These are phyloP conservation scores for Babjeviella inositovora DNA, from an alignment of 805 yeast species.

Conservation along the genomic window DNA sequence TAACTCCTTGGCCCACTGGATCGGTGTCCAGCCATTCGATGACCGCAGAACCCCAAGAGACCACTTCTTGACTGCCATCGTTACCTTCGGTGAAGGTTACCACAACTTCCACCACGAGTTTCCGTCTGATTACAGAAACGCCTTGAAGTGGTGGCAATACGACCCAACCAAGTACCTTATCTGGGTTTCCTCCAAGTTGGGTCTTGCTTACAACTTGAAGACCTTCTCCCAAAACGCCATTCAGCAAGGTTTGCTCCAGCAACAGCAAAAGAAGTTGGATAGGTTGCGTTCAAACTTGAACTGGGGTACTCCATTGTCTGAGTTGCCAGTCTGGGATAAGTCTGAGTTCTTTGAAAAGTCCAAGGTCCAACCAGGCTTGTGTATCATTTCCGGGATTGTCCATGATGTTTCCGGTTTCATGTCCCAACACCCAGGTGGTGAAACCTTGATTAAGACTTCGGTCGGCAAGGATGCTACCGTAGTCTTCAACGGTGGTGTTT, in stretches of 20 bases:
- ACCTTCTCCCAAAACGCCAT: slow-evolving; percentile 38
- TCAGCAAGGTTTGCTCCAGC: slow-evolving; percentile 62
- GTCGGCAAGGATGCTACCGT: slow-evolving; percentile 90
- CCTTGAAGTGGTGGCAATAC: slow-evolving; percentile 52
- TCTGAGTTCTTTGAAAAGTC: slow-evolving; percentile 19
- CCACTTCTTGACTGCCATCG: slow-evolving; percentile 41
- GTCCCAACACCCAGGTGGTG: slow-evolving; percentile 90
- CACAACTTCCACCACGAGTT: slow-evolving; percentile 94
- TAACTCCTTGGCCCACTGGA: slow-evolving; percentile 72
- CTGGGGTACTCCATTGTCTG: slow-evolving; percentile 92
- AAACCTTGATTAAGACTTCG: slow-evolving; percentile 60
- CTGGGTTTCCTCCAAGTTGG: slow-evolving; percentile 28
- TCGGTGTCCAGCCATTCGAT: slow-evolving; percentile 62
- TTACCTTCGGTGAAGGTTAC: slow-evolving; percentile 82
- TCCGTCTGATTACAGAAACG: slow-evolving; percentile 78
- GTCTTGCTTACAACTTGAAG: slow-evolving; percentile 42
- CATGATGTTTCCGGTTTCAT: slow-evolving; percentile 89
- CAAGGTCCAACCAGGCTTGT: slow-evolving; percentile 27
- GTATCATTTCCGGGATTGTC: slow-evolving; percentile 79
- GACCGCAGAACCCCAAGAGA: slow-evolving; percentile 61
- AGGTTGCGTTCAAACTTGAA: slow-evolving; percentile 60
- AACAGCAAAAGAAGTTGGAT: slow-evolving; percentile 71
- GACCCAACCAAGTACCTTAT: slow-evolving; percentile 83
- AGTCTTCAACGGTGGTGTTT: slow-evolving; percentile 92
- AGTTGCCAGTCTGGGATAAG: slow-evolving; percentile 48